Percentiles rank a stretch among this genome's conserved stretches.
Evolutionary conservation across 352 stramenopile genomes (phyloP).

Genomic region (Phytopythium boreale): DNA sequence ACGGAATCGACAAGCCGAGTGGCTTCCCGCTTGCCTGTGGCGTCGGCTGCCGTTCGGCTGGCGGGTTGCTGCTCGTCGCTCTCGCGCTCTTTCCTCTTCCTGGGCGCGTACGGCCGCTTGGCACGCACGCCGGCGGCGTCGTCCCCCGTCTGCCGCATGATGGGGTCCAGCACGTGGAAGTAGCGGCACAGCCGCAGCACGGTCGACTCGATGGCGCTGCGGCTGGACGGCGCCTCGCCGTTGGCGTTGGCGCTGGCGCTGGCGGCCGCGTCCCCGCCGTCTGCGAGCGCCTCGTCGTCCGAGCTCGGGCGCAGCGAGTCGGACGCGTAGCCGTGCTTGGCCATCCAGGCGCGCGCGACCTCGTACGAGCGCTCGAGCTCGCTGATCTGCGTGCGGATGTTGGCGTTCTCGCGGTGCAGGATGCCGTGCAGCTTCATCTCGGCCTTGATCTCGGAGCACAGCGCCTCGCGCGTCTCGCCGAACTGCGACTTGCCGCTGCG

Average conservation of each 20-base stretch:
- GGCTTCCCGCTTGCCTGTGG: not conserved
- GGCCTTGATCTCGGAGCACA: slow-evolving; percentile 73
- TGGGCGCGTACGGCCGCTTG: slow-evolving; percentile 24
- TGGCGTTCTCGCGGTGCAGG: slow-evolving; percentile 68
- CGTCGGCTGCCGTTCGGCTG: not conserved
- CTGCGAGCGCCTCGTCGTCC: slow-evolving; percentile 8
- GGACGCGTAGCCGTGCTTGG: slow-evolving; percentile 35
- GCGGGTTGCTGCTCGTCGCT: not conserved
- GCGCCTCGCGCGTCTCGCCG: slow-evolving; percentile 63
- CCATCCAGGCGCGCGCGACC: slow-evolving; percentile 47
- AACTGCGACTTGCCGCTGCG: slow-evolving; percentile 58
- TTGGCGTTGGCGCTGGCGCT: not conserved
- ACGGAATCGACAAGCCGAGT: not conserved
- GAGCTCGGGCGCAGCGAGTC: slow-evolving; percentile 20
- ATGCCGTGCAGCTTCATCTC: slow-evolving; percentile 61
- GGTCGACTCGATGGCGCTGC: slow-evolving; percentile 35
- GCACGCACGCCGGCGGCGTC: slow-evolving; percentile 16
- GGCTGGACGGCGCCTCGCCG: not conserved
- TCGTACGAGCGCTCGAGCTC: slow-evolving; percentile 70
- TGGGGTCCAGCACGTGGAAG: slow-evolving; percentile 60
- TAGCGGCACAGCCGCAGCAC: slow-evolving; percentile 67
- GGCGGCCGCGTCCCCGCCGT: not conserved
- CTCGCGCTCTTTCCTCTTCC: slow-evolving; percentile 13
- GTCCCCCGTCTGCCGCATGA: slow-evolving; percentile 41
- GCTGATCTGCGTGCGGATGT: slow-evolving; percentile 80